A percentile compares a stretch with the other conserved stretches of the same genome.
These are phyloP conservation scores for Alternaria hordeiaustralica DNA, from an alignment of 2,329 filamentous ascomycete genomes.

Conservation along the genomic window DNA sequence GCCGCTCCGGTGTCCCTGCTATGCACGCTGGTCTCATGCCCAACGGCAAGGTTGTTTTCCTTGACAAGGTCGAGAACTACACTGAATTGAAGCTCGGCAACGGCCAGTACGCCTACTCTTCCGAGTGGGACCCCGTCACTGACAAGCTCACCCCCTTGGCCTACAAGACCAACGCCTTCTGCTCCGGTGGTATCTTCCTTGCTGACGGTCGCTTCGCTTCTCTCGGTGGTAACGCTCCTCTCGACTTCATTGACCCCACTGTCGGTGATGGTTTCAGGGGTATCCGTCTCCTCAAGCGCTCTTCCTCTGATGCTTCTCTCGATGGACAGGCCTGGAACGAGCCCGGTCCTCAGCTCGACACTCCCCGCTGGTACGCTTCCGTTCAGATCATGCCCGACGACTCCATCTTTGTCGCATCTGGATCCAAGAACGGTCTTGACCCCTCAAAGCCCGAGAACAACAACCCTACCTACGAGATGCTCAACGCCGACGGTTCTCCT, in stretches of 20 bases:
- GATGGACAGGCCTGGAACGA: slow-evolving; percentile 62
- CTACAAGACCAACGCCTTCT: slow-evolving; percentile 67
- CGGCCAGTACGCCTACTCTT: slow-evolving; percentile 65
- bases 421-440: slow-evolving; percentile 65
- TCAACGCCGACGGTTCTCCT: slow-evolving; percentile 57
- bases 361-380: slow-evolving; percentile 66
- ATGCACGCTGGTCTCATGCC: slow-evolving; percentile 68
- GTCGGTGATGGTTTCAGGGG: slow-evolving; percentile 65
- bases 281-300: slow-evolving; percentile 62
- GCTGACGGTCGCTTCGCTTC: slow-evolving; percentile 63
- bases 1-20: slow-evolving; percentile 65
- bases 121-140: slow-evolving; percentile 63
- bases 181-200: slow-evolving; percentile 65
- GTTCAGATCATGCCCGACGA: slow-evolving; percentile 66
- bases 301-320: slow-evolving; percentile 51
- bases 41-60: slow-evolving; percentile 65
- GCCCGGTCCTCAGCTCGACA: slow-evolving; percentile 61
- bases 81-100: slow-evolving; percentile 62
- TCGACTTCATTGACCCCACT: slow-evolving; percentile 63
- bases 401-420: slow-evolving; percentile 65
- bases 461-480: slow-evolving; percentile 68
- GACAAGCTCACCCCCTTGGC: slow-evolving; percentile 56
- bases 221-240: slow-evolving; percentile 64
- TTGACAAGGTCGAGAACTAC: slow-evolving; percentile 70
- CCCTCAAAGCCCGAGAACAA: slow-evolving; percentile 63